Evolutionary conservation across 495 filamentous ascomycete species (phyloP), one percentile per base, ranked within the genome.

Genomic region (Neurospora tetraspora): DNA sequence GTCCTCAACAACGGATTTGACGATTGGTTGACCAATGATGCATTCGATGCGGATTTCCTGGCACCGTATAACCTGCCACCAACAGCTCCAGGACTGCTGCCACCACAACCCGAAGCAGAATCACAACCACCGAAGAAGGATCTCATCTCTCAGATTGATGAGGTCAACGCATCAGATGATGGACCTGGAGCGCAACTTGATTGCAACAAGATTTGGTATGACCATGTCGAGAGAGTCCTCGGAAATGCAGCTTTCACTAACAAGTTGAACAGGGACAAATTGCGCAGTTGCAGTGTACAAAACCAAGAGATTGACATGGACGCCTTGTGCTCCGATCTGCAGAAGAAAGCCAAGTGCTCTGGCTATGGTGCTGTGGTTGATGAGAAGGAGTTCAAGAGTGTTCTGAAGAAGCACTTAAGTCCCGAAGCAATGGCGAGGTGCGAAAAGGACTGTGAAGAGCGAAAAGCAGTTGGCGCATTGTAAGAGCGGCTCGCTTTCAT

Each of bases 321-420:
- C 78, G 88, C 89, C 71, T 87, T 99, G 14, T 99, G 96, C 82
- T 89, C 91, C 7, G 94, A 99, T 74, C 88, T 99, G n/a, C 91
- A 94, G 72, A 91, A 92, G 77, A 99, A 99, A 83, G 96, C 96
- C 65, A 94, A 94, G 79, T 99, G 96, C 79, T 96, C 94, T 2
- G 96, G 96, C 78, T 89, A 86, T 36, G 95, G 96, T 37, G 92
- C 95, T n/a, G 93, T 98, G 31, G 91, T 99, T 69, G 91, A 93
- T 75, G 88, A 97, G 82, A 89, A 89, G 53, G 94, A 98, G 79
- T 95, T 98, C 76, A 90, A 97, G 77, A 86, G 85, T 69, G 92
- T 94, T 71, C 86, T 96, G 84, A 89, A 87, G 68, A 86, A 86
- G 74, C 85, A 85, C 68, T 77, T 86, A 77, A 38, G 65, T 70